These are phyloP conservation scores for Fusarium sp. DNA, from an alignment of 2,329 filamentous ascomycete species.

Conservation along the genomic window DNA sequence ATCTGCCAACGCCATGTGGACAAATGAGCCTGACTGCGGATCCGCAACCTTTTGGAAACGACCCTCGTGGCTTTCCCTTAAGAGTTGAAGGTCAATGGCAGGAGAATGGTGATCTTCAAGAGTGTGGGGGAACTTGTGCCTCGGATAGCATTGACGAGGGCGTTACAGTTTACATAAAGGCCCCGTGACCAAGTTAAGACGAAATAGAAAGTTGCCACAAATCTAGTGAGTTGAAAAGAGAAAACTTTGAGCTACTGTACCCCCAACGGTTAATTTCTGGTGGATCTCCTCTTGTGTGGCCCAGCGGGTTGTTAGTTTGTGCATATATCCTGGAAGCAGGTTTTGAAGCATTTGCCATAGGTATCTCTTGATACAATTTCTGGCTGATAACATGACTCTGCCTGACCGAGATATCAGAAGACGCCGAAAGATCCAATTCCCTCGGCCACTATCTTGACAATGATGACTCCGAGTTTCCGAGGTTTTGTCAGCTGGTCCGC, in stretches of 20 bases:
- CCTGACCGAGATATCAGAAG: constrained; percentile 65
- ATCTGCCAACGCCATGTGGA: no score
- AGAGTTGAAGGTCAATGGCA: background rate
- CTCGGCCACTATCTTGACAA: constrained; percentile 43
- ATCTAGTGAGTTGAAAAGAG: background rate
- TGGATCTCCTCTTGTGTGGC: background rate
- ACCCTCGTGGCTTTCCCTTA: background rate
- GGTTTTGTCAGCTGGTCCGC: constrained; percentile 28
- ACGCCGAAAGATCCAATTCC: constrained; percentile 68
- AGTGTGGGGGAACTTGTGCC: background rate
- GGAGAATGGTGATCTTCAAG: background rate
- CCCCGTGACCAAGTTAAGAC: background rate
- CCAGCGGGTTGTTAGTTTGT: background rate
- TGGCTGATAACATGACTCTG: background rate
- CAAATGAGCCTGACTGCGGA: background rate
- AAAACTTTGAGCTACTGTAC: background rate
- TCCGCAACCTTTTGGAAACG: background rate
- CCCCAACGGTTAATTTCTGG: background rate
- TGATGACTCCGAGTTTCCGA: constrained; percentile 26
- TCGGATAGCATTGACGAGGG: background rate
- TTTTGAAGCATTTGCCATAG: background rate
- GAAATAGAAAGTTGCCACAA: background rate
- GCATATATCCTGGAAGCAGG: background rate
- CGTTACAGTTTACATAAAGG: background rate
- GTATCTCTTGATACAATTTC: background rate